phyloP scores from a whole-genome alignment of 176 grass and related monocot genomes.

The Lolium perenne region DNA sequence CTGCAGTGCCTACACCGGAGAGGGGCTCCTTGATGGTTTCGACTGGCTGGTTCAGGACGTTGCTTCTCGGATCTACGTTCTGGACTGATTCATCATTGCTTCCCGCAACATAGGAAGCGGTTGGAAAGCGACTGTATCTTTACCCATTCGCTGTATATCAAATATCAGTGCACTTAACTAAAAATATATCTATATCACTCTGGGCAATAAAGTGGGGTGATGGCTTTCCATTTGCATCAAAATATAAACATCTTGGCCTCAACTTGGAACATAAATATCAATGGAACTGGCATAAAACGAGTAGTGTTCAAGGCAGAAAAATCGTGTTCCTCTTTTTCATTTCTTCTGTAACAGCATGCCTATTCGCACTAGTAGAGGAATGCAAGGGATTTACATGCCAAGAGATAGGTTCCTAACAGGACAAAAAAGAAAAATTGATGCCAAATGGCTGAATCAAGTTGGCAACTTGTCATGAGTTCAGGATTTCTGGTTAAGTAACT shows the following conservation, averaged over 20 bases:
- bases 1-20: slow-evolving; percentile 80
- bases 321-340: too few species aligned
- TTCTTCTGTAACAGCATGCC: too few species aligned
- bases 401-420: too few species aligned
- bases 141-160: background rate
- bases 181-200: background rate
- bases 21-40: slow-evolving; percentile 74
- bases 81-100: slow-evolving; percentile 38
- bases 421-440: too few species aligned
- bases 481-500: too few species aligned
- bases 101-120: background rate
- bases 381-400: too few species aligned
- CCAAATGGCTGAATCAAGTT: too few species aligned
- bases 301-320: background rate
- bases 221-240: background rate
- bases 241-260: background rate
- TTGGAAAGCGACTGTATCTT: background rate
- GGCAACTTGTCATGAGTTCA: too few species aligned
- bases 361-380: too few species aligned
- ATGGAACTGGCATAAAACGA: background rate
- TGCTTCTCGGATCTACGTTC: slow-evolving; percentile 78
- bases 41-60: slow-evolving; percentile 90
- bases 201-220: background rate
- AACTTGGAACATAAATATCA: background rate
- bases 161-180: background rate